Evolutionary conservation across 345 rosid species (phyloP).

Genomic region (Aurinia saxatilis): DNA sequence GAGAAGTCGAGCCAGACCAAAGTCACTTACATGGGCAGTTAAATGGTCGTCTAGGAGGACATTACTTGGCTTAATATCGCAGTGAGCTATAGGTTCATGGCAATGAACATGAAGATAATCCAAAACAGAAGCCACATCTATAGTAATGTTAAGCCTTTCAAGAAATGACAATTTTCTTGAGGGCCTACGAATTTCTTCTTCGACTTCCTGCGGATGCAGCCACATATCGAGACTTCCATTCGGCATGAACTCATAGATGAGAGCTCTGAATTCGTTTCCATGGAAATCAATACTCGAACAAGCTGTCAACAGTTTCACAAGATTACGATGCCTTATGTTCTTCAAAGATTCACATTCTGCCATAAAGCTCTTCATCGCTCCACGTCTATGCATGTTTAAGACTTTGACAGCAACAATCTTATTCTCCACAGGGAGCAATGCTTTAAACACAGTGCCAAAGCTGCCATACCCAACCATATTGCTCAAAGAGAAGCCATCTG

Average conservation of each 20-base stretch:
- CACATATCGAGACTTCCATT: slow-evolving; percentile 42
- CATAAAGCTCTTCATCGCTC: slow-evolving; percentile 40
- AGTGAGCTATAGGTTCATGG: slow-evolving; percentile 3
- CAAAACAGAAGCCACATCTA: slow-evolving; percentile 22
- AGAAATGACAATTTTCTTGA: slow-evolving; percentile 8
- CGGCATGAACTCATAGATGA: slow-evolving; percentile 38
- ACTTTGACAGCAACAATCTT: slow-evolving; percentile 30
- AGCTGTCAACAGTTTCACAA: slow-evolving; percentile 38
- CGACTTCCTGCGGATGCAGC: slow-evolving; percentile 22
- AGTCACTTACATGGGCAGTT: slow-evolving; percentile 16
- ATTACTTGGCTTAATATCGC: slow-evolving; percentile 22
- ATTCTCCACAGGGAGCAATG: not conserved
- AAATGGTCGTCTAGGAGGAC: slow-evolving; percentile 13
- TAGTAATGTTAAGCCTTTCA: slow-evolving; percentile 29
- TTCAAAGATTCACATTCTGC: slow-evolving; percentile 43
- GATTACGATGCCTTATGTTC: slow-evolving; percentile 40
- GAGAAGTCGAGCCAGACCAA: slow-evolving; percentile 18
- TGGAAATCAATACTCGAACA: slow-evolving; percentile 43
- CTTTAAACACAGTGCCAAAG: slow-evolving; percentile 9
- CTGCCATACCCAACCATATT: not conserved
- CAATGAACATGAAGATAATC: slow-evolving; percentile 19
- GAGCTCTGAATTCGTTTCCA: slow-evolving; percentile 46
- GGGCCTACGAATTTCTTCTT: not conserved
- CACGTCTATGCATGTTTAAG: slow-evolving; percentile 29
- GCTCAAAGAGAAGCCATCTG: not conserved